phyloP scores from a whole-genome alignment of 78 protist genomes.

The Bigelowiella natans region DNA sequence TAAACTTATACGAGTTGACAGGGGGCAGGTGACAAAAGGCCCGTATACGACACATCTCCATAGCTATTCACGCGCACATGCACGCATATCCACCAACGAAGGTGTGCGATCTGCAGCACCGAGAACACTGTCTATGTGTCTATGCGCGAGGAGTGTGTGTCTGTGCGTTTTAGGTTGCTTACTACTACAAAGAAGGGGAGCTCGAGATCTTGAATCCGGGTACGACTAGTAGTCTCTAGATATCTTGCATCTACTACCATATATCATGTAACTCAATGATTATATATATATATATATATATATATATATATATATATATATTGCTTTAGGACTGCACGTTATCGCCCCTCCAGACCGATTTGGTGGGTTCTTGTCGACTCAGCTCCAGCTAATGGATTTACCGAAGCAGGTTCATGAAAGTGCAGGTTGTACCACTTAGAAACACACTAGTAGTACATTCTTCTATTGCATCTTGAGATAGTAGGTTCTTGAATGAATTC shows the following conservation, averaged over 20 bases:
- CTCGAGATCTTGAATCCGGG: slow-evolving; percentile 4
- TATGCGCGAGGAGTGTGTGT: neutral
- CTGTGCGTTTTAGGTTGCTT: neutral
- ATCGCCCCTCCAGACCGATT: slow-evolving; percentile 17
- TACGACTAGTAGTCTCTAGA: neutral
- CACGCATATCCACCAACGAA: neutral
- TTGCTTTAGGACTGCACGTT: neutral
- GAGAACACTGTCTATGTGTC: neutral
- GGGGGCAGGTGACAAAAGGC: neutral
- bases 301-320: neutral
- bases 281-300: neutral
- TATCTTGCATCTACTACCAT: neutral
- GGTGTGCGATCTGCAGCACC: neutral
- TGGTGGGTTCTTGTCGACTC: neutral
- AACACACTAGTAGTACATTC: too few species aligned
- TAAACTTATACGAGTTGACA: neutral
- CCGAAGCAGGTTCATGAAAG: too few species aligned
- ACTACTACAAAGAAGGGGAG: neutral
- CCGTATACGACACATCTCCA: neutral
- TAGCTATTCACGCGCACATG: neutral
- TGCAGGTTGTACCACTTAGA: too few species aligned
- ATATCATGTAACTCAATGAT: neutral
- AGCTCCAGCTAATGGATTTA: neutral
- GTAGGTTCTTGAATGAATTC: too few species aligned
- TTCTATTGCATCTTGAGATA: too few species aligned